Conservation (phyloP, 2,329 filamentous ascomycete species). For the Fusarium virguliforme region DNA sequence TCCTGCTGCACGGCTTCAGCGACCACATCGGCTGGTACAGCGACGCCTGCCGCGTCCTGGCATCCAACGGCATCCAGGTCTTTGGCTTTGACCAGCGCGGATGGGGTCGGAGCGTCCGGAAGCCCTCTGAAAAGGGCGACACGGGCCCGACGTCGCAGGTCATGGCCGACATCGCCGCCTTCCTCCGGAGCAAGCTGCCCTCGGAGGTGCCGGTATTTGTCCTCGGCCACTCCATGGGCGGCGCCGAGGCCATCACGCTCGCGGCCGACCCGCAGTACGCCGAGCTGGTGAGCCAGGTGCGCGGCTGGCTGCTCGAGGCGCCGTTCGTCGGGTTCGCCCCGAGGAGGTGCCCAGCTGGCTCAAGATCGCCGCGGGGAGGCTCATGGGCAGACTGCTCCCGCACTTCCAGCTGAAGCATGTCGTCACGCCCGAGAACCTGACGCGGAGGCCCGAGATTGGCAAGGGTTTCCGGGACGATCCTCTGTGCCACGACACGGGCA, state of each 20-base stretch:
- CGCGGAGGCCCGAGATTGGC: conserved; percentile 76
- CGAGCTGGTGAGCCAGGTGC: conserved; percentile 72
- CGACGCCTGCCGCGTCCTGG: conserved; percentile 80
- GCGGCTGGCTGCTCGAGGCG: conserved; percentile 82
- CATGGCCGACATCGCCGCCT: conserved; percentile 83
- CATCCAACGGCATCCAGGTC: conserved; percentile 80
- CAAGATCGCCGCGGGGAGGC: conserved; percentile 75
- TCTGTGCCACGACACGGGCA: conserved; percentile 87
- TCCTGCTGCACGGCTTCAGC: conserved; percentile 92
- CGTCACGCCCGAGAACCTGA: conserved; percentile 76
- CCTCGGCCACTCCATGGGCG: conserved; percentile 93
- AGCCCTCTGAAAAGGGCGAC: conserved; percentile 75
- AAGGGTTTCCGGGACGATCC: conserved; percentile 75
- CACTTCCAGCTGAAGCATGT: conserved; percentile 76
- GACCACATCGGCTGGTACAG: conserved; percentile 87
- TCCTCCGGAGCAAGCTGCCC: conserved; percentile 75
- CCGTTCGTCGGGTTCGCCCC: conserved; percentile 83
- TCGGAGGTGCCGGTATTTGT: conserved; percentile 79
- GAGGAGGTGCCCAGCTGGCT: conserved; percentile 74
- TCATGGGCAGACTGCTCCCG: conserved; percentile 79
- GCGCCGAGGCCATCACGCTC: conserved; percentile 79
- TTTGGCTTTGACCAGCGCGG: conserved; percentile 88
- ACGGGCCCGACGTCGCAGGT: conserved; percentile 83
- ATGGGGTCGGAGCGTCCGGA: conserved; percentile 83
- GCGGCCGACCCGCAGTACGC: conserved; percentile 66